Base-by-base conservation (phyloP, 768 basidiomycete genomes). In the Rhodotorula diobovata region DNA sequence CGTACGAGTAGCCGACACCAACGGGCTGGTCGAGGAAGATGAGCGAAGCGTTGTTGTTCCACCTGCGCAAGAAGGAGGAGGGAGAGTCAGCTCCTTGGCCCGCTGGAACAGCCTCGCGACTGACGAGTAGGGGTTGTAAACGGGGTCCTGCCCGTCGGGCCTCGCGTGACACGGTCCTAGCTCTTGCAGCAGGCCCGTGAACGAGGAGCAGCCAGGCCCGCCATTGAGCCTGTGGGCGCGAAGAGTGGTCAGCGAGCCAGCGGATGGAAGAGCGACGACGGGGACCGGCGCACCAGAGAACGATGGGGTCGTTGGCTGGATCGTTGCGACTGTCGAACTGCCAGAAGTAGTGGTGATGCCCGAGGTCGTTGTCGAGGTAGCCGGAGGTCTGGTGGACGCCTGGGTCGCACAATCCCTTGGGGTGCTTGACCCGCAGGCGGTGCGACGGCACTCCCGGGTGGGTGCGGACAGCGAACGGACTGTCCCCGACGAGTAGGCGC, bases 141-240 rank as follows among this genome's bases (percentile, higher is more conserved):
- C 45, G 0, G 75, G 70, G 21, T 59, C 58, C 41, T 67, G 65
- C 21, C 70, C 71, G n/a, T 67, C 16, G 23, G 66, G 43, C 48
- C 69, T 63, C 4, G 45, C 43, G 16, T n/a, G 37, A 30, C 76
- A 77, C 0, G 76, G 76, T 0, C 76, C 76, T 0, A 74, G 65
- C 50, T 77, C 76, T 39, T 71, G 70, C 20, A 77, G 46, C 20
- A 77, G 50, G 0, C 76, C 76, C 3, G 75, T 74, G 51, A 76
- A 70, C 2, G 61, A 56, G 2, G 51, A 63, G 63, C 76, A 77
- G 1, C 76, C 76, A 0, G 76, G 76, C 1, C 76, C 74, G 28
- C 66, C 60, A 23, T 71, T 63, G 14, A 68, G 30, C 68, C 60
- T 73, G 37, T 10, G 21, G 16, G 43, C 18, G 32, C 34, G 30